phyloP scores from a whole-genome alignment of 1,284 basidiomycete genomes.

The Austropuccinia psidii region DNA sequence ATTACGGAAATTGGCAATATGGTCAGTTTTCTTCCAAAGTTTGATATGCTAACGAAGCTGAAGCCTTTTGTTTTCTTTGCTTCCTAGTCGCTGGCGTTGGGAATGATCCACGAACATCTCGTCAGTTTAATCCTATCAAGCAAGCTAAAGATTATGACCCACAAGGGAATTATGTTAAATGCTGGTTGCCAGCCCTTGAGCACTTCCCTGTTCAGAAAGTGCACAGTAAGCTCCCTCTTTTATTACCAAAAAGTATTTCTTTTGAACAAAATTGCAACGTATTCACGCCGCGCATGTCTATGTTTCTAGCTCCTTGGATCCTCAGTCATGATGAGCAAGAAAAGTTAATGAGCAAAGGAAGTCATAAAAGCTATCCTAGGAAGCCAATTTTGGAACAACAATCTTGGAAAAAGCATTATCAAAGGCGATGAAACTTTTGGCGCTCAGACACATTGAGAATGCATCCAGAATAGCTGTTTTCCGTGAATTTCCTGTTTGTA shows the following conservation, averaged over 20 bases:
- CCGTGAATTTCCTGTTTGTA: too few species aligned
- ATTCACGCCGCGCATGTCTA: neutral
- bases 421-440: conserved; percentile 6
- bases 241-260: conserved; percentile 40
- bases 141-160: conserved; percentile 55
- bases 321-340: conserved; percentile 25
- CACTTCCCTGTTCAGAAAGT: conserved; percentile 46
- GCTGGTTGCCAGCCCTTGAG: conserved; percentile 53
- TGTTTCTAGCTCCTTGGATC: conserved; percentile 18
- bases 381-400: conserved; percentile 28
- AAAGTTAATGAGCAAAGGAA: neutral
- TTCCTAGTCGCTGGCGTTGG: conserved; percentile 52
- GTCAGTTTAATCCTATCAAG: conserved; percentile 57
- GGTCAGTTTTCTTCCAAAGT: neutral
- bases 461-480: too few species aligned
- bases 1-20: conserved; percentile 53
- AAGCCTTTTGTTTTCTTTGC: neutral
- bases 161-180: conserved; percentile 52
- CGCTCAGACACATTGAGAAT: too few species aligned
- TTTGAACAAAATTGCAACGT: neutral
- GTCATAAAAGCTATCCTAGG: conserved; percentile 14
- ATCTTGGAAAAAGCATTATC: conserved; percentile 32
- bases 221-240: conserved; percentile 40
- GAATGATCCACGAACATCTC: conserved; percentile 54
- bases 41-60: neutral